These are phyloP conservation scores for Psidium guajava DNA, from an alignment of 345 rosid genomes.

Conservation along the genomic window DNA sequence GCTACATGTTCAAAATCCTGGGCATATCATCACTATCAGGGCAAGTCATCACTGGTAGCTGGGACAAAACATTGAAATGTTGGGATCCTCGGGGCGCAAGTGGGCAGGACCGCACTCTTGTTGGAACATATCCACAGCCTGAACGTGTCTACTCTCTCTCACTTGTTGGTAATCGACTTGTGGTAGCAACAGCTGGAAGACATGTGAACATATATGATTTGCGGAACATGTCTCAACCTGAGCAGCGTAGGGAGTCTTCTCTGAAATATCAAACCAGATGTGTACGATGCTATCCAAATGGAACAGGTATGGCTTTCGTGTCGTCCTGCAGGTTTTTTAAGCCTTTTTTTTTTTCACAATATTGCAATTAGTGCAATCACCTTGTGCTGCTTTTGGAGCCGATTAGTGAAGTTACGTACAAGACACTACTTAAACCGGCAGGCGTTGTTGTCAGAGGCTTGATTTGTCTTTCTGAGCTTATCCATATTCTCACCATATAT, in stretches of 20 bases:
- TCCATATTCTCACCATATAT: neutral
- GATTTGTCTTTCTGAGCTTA: neutral
- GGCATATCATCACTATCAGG: slow-evolving; percentile 26
- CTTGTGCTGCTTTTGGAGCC: neutral
- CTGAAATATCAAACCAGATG: slow-evolving; percentile 92
- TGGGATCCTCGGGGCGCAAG: slow-evolving; percentile 99
- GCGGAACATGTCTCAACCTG: slow-evolving; percentile 93
- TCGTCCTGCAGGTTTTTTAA: neutral
- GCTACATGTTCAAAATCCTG: neutral
- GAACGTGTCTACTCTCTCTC: slow-evolving; percentile 94
- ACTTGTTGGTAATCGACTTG: slow-evolving; percentile 83
- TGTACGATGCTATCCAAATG: slow-evolving; percentile 91
- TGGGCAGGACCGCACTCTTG: slow-evolving; percentile 74
- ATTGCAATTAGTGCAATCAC: neutral
- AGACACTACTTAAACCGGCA: neutral
- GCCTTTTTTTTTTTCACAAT: neutral
- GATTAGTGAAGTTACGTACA: neutral
- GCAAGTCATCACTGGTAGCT: slow-evolving; percentile 92
- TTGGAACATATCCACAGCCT: slow-evolving; percentile 81
- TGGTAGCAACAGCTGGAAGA: slow-evolving; percentile 94
- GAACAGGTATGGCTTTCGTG: slow-evolving; percentile 43
- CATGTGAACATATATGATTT: slow-evolving; percentile 90
- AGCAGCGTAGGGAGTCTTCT: slow-evolving; percentile 90
- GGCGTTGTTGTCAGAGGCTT: neutral
- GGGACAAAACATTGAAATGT: slow-evolving; percentile 89